Evolutionary conservation across 768 basidiomycete genomes (phyloP), one percentile per base, ranked within the genome.

Genomic region (Clavulina sp.): DNA sequence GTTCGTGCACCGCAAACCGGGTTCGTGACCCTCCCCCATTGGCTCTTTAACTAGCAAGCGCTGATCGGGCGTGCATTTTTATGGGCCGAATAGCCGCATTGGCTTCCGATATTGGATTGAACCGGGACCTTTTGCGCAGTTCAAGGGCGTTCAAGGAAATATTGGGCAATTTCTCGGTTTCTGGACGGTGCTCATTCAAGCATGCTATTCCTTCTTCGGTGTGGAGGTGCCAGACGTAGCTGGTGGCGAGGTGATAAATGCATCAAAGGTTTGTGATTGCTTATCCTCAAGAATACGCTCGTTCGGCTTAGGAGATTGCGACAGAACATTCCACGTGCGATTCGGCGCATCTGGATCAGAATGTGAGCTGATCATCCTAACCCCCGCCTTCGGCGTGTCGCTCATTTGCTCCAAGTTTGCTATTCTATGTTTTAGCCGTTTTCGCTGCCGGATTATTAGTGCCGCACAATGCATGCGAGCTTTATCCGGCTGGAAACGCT

Each of bases 81-180:
- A n/a, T n/a, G n/a, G n/a, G n/a, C n/a, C n/a, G n/a, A 57, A 51
- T 40, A 46, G 43, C 13, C 13, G 13, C 13, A 46, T 46, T 13
- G 43, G 43, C 9, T 46, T 26, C 23, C 16, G 43, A 13, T 46
- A n/a, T 46, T 46, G 43, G 43, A 46, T 9, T 18, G 23, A 46
- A 9, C 43, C 43, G 9, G 43, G 43, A 9, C 43, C 43, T 9
- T 26, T 46, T 23, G 43, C 43, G 1, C 43, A 46, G 23, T 46
- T 9, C 23, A 26, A 13, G 43, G 24, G 24, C 13, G 23, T 46
- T n/a, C 18, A 13, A 9, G 43, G 43, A 9, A 26, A 9, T 9
- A 13, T 9, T 9, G 43, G 43, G 9, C 43, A 23, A 9, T 46
- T 46, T 26, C 23, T 46, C 13, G 43, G 43, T 13, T 46, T 46